phyloP scores from a whole-genome alignment of 306 rosid genomes.

The Trifolium repens region DNA sequence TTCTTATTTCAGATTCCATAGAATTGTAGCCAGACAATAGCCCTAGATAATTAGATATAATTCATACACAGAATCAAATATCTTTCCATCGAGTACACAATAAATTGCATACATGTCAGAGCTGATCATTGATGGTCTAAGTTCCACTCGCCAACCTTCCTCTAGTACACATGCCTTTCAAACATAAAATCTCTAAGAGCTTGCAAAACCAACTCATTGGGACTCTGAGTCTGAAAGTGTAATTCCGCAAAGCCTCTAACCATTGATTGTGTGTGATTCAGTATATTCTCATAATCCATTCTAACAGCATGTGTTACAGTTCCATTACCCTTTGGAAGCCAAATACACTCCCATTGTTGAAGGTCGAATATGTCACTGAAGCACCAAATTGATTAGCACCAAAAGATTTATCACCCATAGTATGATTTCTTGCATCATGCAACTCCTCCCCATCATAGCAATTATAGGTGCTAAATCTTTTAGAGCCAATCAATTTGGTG shows the following conservation, averaged over 20 bases:
- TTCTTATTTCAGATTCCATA: conserved; percentile 63
- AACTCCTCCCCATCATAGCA: too few relatives aligned
- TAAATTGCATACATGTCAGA: conserved; percentile 83
- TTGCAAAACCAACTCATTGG: conserved; percentile 74
- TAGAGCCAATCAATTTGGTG: too few relatives aligned
- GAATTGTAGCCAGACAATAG: conserved; percentile 64
- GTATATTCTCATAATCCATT: conserved; percentile 72
- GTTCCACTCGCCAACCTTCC: conserved; percentile 97
- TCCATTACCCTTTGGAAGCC: conserved; percentile 70
- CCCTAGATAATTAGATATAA: conserved; percentile 85
- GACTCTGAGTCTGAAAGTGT: conserved; percentile 56
- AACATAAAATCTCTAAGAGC: conserved; percentile 90
- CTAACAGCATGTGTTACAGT: conserved; percentile 63
- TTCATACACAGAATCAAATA: conserved; percentile 90
- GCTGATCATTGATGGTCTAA: conserved; percentile 67
- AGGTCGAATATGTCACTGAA: conserved; percentile 68
- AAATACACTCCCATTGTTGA: conserved; percentile 60
- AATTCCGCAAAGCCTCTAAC: conserved; percentile 66
- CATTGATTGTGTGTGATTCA: conserved; percentile 60
- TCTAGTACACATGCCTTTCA: conserved; percentile 80
- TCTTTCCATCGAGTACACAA: conserved; percentile 94
- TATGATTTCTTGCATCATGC: conserved; percentile 64
- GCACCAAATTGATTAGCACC: conserved; percentile 80
- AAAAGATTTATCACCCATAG: conserved; percentile 79
- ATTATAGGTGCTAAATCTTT: too few relatives aligned